A percentile compares a stretch with the other conserved stretches of the same genome.
phyloP scores from a whole-genome alignment of 345 rosid genomes.

The Pistacia vera region DNA sequence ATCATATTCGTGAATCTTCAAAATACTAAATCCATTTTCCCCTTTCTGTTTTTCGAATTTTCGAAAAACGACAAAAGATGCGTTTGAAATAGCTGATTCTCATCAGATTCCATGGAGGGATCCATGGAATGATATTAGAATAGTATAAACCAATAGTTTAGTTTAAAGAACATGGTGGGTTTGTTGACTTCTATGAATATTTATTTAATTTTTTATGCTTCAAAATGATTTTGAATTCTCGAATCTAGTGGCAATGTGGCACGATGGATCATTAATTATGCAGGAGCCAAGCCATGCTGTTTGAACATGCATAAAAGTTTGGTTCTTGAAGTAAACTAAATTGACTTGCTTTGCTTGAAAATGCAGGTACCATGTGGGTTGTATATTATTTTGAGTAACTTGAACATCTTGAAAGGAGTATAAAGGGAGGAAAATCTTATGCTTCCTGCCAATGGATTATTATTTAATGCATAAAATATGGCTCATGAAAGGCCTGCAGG shows the following conservation, averaged over 20 bases:
- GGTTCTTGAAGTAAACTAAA: background rate
- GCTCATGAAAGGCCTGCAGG: constrained; percentile 31
- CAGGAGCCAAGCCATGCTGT: background rate
- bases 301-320: background rate
- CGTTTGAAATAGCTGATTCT: no score
- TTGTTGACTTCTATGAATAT: constrained; percentile 14
- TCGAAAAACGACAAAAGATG: no score
- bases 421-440: background rate
- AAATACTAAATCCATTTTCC: no score
- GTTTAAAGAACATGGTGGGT: background rate
- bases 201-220: background rate
- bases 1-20: no score
- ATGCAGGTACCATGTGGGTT: background rate
- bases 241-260: constrained; percentile 25
- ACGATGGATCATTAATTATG: background rate
- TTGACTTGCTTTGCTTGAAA: background rate
- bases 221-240: constrained; percentile 7
- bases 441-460: background rate
- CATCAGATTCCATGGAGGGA: background rate
- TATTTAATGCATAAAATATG: constrained; percentile 1
- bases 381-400: background rate
- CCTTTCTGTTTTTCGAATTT: background rate
- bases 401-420: background rate
- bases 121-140: background rate
- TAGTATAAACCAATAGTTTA: background rate